Conservation (phyloP, 768 basidiomycete genomes). For the Lentinus brumalis region DNA sequence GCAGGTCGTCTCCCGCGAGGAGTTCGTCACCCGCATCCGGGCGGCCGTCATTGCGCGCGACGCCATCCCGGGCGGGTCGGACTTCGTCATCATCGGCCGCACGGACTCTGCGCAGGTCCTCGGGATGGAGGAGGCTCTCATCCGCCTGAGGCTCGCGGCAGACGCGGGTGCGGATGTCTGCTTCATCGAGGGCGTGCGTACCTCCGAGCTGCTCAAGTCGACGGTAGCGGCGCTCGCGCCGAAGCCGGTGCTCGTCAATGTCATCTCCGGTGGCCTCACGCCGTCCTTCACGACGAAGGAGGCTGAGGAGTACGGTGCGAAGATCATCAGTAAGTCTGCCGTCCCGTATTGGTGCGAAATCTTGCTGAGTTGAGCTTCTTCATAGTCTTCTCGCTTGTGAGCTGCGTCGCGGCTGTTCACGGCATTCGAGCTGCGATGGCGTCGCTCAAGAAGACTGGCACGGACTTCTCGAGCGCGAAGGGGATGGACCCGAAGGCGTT, state of each 20-base stretch:
- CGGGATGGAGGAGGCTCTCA: conserved; percentile 76
- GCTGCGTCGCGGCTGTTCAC: conserved; percentile 75
- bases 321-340: conserved; percentile 66
- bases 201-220: conserved; percentile 58
- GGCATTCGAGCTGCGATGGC: conserved; percentile 79
- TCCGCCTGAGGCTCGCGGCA: conserved; percentile 66
- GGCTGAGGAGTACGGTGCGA: conserved; percentile 70
- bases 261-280: conserved; percentile 77
- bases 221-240: conserved; percentile 71
- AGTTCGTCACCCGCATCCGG: conserved; percentile 71
- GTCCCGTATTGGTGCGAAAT: not conserved
- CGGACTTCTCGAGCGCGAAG: conserved; percentile 59
- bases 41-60: conserved; percentile 80
- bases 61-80: conserved; percentile 70
- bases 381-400: conserved; percentile 74
- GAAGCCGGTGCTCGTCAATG: conserved; percentile 77
- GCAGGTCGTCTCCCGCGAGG: conserved; percentile 79
- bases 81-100: conserved; percentile 78
- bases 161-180: conserved; percentile 79
- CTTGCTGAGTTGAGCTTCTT: not conserved
- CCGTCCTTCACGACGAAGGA: conserved; percentile 72
- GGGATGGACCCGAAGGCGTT: conserved; percentile 79
- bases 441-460: conserved; percentile 75
- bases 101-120: conserved; percentile 79
- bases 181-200: conserved; percentile 80